Conservation (phyloP, 2,329 filamentous ascomycete species). For the Cladosporium cucumerinum region DNA sequence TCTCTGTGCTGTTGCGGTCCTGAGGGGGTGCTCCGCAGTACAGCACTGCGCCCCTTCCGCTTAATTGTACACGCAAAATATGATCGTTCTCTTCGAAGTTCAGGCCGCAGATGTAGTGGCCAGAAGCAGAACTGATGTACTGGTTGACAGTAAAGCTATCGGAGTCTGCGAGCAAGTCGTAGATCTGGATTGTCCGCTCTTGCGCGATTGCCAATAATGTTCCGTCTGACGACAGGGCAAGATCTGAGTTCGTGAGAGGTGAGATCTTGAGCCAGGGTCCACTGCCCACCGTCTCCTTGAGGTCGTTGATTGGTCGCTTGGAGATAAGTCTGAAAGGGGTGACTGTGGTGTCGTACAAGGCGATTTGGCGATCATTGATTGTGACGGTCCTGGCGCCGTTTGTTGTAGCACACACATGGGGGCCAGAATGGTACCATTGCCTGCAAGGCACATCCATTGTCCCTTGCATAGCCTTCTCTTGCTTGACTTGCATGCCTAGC, state of each 20-base stretch:
- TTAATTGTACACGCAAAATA: conserved; percentile 32
- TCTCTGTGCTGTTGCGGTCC: background rate
- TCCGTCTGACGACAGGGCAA: conserved; percentile 33
- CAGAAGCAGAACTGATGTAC: conserved; percentile 32
- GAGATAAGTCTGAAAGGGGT: conserved; percentile 21
- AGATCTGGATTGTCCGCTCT: conserved; percentile 35
- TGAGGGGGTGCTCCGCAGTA: conserved; percentile 33
- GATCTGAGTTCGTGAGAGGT: conserved; percentile 29
- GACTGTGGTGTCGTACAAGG: conserved; percentile 29
- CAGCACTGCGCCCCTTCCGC: conserved; percentile 34
- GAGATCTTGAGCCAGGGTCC: conserved; percentile 34
- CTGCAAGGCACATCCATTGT: conserved; percentile 19
- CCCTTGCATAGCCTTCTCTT: conserved; percentile 22
- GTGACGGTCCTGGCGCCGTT: conserved; percentile 29
- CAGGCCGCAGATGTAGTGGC: conserved; percentile 35
- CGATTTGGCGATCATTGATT: conserved; percentile 31
- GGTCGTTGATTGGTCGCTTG: conserved; percentile 31
- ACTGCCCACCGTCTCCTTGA: conserved; percentile 33
- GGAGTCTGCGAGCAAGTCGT: conserved; percentile 30
- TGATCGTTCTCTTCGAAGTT: conserved; percentile 35
- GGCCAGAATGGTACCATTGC: conserved; percentile 21
- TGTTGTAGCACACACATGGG: conserved; percentile 24
- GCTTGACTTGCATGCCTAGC: conserved; percentile 29
- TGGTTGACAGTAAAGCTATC: conserved; percentile 33
- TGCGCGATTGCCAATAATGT: conserved; percentile 34